Evolutionary conservation across 768 basidiomycete species (phyloP).

Genomic region (Hemileccinum impolitum): DNA sequence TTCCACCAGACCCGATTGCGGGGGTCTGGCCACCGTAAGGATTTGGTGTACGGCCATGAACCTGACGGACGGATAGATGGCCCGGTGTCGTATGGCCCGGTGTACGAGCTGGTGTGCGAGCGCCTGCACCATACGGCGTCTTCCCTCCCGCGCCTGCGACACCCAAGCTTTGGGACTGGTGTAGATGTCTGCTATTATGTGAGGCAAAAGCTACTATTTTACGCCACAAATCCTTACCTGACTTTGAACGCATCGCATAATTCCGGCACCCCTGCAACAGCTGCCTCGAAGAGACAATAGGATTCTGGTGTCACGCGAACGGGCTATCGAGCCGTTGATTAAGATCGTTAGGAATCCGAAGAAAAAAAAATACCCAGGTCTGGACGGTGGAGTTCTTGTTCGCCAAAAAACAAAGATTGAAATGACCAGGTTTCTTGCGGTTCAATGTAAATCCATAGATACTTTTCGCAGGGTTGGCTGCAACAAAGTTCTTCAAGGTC

Average conservation of each 20-base stretch:
- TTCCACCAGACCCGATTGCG: constrained; percentile 30
- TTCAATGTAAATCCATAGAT: constrained; percentile 96
- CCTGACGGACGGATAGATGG: constrained; percentile 70
- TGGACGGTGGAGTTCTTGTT: constrained; percentile 88
- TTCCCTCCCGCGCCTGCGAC: constrained; percentile 57
- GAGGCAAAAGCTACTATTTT: background rate
- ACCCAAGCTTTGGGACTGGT: constrained; percentile 68
- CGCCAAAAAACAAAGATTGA: constrained; percentile 89
- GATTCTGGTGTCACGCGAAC: constrained; percentile 85
- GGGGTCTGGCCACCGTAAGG: constrained; percentile 57
- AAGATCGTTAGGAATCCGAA: background rate
- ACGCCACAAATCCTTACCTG: constrained; percentile 40
- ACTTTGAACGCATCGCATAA: constrained; percentile 98
- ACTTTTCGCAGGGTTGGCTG: constrained; percentile 90
- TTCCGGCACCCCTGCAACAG: constrained; percentile 88
- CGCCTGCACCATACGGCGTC: constrained; percentile 74
- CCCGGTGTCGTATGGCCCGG: constrained; percentile 79
- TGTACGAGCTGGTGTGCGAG: constrained; percentile 74
- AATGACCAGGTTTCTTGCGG: constrained; percentile 86
- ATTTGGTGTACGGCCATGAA: constrained; percentile 69
- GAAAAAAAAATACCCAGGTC: constrained; percentile 64
- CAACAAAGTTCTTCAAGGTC: constrained; percentile 84
- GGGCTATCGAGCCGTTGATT: constrained; percentile 46
- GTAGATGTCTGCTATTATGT: constrained; percentile 54
- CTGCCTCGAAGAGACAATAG: constrained; percentile 86